A percentile compares a stretch with the other conserved stretches of the same genome.
Evolutionary conservation across 2,329 filamentous ascomycete species (phyloP).

Genomic region (Zalaria obscura): DNA sequence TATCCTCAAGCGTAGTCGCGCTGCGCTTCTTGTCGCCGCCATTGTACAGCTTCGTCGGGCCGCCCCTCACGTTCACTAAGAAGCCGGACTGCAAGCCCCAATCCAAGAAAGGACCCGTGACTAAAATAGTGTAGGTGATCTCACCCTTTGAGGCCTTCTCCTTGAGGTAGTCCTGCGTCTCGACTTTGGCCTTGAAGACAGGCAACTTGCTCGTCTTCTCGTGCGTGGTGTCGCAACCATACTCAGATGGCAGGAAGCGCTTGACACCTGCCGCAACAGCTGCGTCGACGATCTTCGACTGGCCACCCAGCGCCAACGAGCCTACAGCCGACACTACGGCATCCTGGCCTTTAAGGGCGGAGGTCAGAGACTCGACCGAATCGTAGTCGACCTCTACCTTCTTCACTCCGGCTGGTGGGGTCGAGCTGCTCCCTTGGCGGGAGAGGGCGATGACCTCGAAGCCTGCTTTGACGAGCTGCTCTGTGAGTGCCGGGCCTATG

Average conservation of each 20-base stretch:
- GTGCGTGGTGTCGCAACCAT: slow-evolving; percentile 23
- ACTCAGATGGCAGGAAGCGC: slow-evolving; percentile 28
- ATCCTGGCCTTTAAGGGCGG: slow-evolving; percentile 21
- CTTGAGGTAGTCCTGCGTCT: slow-evolving; percentile 20
- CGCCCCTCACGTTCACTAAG: slow-evolving; percentile 15
- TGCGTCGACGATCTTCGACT: slow-evolving; percentile 23
- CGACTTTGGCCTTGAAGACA: slow-evolving; percentile 21
- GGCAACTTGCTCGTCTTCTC: slow-evolving; percentile 16
- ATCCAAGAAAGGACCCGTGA: slow-evolving; percentile 24
- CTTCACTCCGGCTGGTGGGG: slow-evolving; percentile 13
- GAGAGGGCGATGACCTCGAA: slow-evolving; percentile 20
- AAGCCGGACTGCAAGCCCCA: slow-evolving; percentile 18
- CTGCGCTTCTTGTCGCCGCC: slow-evolving; percentile 20
- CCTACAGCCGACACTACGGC: slow-evolving; percentile 22
- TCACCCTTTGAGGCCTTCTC: slow-evolving; percentile 13
- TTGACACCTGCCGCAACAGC: slow-evolving; percentile 23
- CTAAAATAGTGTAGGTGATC: slow-evolving; percentile 21
- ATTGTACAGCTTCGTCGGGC: slow-evolving; percentile 19
- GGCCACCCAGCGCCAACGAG: slow-evolving; percentile 13
- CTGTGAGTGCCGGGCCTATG: slow-evolving; percentile 25
- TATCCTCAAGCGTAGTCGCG: slow-evolving; percentile 14
- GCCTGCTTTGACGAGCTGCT: slow-evolving; percentile 24
- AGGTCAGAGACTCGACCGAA: slow-evolving; percentile 16
- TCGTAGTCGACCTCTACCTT: slow-evolving; percentile 16
- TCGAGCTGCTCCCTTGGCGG: slow-evolving; percentile 13